phyloP scores from a whole-genome alignment of 805 yeast genomes.

The Lachancea kluyveri region DNA sequence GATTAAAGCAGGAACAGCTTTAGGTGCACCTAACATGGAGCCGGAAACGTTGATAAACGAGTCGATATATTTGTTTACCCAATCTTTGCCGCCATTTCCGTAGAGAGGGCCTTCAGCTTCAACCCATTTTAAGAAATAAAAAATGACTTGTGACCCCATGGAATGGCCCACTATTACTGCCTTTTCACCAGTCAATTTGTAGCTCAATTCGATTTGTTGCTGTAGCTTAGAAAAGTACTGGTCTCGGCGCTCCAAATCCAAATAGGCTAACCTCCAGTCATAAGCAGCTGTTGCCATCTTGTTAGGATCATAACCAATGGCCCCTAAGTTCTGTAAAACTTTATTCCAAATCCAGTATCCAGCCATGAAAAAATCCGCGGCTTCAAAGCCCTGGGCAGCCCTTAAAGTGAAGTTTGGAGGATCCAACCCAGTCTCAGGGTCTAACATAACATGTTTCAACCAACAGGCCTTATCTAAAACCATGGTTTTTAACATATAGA shows the following conservation, averaged over 20 bases:
- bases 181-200: conserved; percentile 51
- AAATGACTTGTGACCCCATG: conserved; percentile 91
- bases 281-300: conserved; percentile 88
- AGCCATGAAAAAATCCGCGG: conserved; percentile 92
- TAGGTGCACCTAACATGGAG: conserved; percentile 88
- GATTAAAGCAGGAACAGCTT: conserved; percentile 83
- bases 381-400: conserved; percentile 94
- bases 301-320: conserved; percentile 87
- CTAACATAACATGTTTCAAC: conserved; percentile 86
- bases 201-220: conserved; percentile 58
- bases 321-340: conserved; percentile 88
- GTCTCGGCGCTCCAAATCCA: conserved; percentile 84
- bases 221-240: conserved; percentile 77
- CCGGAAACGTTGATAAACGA: conserved; percentile 87
- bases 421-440: conserved; percentile 86
- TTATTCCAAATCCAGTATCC: conserved; percentile 99
- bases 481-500: conserved; percentile 91
- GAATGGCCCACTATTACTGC: conserved; percentile 84
- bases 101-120: conserved; percentile 76
- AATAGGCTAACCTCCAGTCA: conserved; percentile 91
- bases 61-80: conserved; percentile 84
- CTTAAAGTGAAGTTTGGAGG: conserved; percentile 77
- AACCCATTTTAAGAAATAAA: conserved; percentile 91
- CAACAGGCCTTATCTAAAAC: conserved; percentile 87
- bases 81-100: conserved; percentile 85